Evolutionary conservation across 257 asterid species (phyloP).

Genomic region (Solanum virginianum): DNA sequence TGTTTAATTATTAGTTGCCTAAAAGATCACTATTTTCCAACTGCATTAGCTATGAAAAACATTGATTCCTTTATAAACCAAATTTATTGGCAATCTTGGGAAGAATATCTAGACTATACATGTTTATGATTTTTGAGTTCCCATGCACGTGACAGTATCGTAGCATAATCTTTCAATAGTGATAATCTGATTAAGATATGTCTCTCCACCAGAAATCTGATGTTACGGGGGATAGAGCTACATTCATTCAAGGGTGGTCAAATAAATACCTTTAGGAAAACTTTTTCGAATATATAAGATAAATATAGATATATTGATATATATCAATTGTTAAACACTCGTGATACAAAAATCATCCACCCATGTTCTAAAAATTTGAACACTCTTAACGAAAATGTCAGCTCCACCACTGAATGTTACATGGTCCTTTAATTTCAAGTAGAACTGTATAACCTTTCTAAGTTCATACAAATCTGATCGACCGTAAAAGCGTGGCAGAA

Average conservation of each 20-base stretch:
- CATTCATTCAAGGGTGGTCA: too few relatives aligned
- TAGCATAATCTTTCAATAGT: background rate
- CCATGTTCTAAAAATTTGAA: too few relatives aligned
- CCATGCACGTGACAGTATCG: background rate
- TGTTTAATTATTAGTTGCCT: background rate
- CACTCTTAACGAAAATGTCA: too few relatives aligned
- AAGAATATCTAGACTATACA: background rate
- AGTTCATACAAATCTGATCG: too few relatives aligned
- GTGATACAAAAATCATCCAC: too few relatives aligned
- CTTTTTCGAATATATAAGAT: too few relatives aligned
- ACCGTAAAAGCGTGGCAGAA: background rate
- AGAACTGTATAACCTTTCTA: background rate
- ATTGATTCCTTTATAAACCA: background rate
- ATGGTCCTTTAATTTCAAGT: background rate
- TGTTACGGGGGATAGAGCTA: too few relatives aligned
- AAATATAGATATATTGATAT: too few relatives aligned
- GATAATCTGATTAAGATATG: background rate
- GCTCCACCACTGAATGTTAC: too few relatives aligned
- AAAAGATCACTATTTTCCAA: background rate
- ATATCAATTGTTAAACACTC: too few relatives aligned
- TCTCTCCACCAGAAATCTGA: background rate
- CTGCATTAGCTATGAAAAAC: background rate
- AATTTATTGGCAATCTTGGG: background rate
- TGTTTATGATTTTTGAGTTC: background rate
- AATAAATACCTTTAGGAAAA: too few relatives aligned